phyloP scores from a whole-genome alignment of 768 basidiomycete species.

The Ramaria sp. region DNA sequence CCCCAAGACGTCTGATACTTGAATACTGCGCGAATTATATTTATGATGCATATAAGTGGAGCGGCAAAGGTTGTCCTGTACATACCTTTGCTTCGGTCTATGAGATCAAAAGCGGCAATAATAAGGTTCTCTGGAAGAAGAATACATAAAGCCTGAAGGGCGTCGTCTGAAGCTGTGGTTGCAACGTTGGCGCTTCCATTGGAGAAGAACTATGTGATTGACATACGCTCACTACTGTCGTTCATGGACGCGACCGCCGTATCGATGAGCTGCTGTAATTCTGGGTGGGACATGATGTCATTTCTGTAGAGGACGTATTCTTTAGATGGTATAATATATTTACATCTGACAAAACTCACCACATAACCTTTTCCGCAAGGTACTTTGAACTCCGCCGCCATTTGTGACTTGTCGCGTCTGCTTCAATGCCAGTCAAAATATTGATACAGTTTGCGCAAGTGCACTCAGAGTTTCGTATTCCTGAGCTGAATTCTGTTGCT shows the following conservation, averaged over 20 bases:
- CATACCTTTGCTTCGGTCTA: conserved; percentile 60
- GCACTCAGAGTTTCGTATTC: conserved; percentile 74
- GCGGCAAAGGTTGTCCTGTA: neutral
- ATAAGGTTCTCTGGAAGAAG: conserved; percentile 55
- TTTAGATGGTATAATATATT: too few species aligned
- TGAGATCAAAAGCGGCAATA: conserved; percentile 63
- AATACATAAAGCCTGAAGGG: conserved; percentile 41
- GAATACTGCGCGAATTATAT: conserved; percentile 34
- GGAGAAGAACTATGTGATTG: neutral
- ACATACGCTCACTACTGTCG: neutral
- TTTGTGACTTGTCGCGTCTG: too few species aligned
- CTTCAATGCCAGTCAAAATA: conserved; percentile 22
- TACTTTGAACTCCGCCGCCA: too few species aligned
- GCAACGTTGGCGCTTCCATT: neutral
- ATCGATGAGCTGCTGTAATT: neutral
- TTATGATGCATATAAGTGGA: neutral
- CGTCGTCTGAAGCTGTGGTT: conserved; percentile 35
- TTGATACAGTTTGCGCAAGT: conserved; percentile 73
- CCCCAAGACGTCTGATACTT: conserved; percentile 49
- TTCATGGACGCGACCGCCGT: neutral
- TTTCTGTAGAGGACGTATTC: neutral
- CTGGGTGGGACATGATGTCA: neutral
- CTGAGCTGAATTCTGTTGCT: conserved; percentile 69
- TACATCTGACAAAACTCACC: too few species aligned
- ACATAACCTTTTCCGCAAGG: too few species aligned